A percentile compares a stretch with the other conserved stretches of the same genome.
These are phyloP conservation scores for Hypomontagnella monticulosa DNA, from an alignment of 495 filamentous ascomycete species.

Conservation along the genomic window DNA sequence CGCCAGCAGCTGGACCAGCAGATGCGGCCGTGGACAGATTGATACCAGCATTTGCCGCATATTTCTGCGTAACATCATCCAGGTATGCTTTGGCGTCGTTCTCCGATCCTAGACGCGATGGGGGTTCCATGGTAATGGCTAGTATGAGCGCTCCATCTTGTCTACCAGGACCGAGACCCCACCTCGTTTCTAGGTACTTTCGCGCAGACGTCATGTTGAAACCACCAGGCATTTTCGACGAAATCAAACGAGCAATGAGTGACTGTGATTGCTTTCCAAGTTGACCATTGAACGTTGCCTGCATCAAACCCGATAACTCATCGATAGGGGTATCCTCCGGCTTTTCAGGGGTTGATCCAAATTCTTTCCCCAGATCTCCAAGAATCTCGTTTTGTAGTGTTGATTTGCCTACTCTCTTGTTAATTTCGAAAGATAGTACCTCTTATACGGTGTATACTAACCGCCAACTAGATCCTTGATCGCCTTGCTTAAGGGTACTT, in stretches of 20 bases:
- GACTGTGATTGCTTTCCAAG: conserved; percentile 97
- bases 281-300: conserved; percentile 97
- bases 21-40: conserved; percentile 79
- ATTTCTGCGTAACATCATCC: conserved; percentile 87
- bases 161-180: conserved; percentile 86
- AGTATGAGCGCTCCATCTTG: conserved; percentile 92
- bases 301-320: conserved; percentile 94
- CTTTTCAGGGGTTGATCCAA: conserved; percentile 97
- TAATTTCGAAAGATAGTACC: conserved; percentile 6
- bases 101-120: conserved; percentile 86
- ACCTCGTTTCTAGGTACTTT: conserved; percentile 94
- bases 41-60: conserved; percentile 85
- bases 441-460: conserved; percentile 56
- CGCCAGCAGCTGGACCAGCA: conserved; percentile 76
- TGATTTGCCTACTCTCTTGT: conserved; percentile 76
- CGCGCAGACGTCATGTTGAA: conserved; percentile 97
- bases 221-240: conserved; percentile 98
- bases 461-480: conserved; percentile 99
- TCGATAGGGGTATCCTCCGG: conserved; percentile 97
- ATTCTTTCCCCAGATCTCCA: conserved; percentile 96
- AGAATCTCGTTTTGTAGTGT: conserved; percentile 98
- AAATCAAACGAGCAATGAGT: conserved; percentile 91
- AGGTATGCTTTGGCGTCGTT: conserved; percentile 90
- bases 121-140: conserved; percentile 90
- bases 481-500: conserved; percentile 94